Base-by-base conservation (phyloP, 2,329 filamentous ascomycete genomes). In the Exophiala sp. region DNA sequence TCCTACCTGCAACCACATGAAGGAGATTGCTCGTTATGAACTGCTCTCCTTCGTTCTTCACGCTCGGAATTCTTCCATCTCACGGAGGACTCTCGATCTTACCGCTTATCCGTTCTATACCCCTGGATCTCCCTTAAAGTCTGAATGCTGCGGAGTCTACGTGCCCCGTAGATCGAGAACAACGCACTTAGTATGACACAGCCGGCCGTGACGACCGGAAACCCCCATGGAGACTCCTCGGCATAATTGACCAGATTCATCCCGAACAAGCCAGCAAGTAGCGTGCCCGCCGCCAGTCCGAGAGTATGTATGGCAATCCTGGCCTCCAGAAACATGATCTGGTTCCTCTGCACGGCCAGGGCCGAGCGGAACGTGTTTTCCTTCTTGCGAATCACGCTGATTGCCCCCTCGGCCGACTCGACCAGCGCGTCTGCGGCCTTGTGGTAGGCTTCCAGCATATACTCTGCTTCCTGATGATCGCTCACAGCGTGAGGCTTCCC, bases 241-340 rank as follows among this genome's bases (percentile, higher is more conserved):
- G 64, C 53, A 37, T 63, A 65, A 42, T 68, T 69, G 13, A 66
- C 48, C 7, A 68, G 60, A 49, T 69, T 69, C 66, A 68, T 68
- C 2, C 66, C 67, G 48, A 66, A 66, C 14, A 64, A 57, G 1
- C 67, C 67, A 0, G 66, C 65, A 11, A 68, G 60, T 21, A 68
- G 58, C 0, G 66, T 69, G 1, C 63, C 64, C n/a, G 58, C 58
- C 0, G 64, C 64, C n/a, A 69, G 54, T 2, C 62, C 64, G 4
- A 69, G 52, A 60, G 68, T 68, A 43, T 63, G 57, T 27, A 68
- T 67, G 54, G 67, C 65, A 22, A 69, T 57, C 53, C 64, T 62
- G 6, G 64, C 64, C 45, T 69, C 66, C 9, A 69, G 60, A 2
- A 68, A 59, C 64, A 69, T 66, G 53, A 69, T 68, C 49, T 69